Base-by-base conservation (phyloP, 129 eudicot genomes). In the Ambrosia artemisiifolia region DNA sequence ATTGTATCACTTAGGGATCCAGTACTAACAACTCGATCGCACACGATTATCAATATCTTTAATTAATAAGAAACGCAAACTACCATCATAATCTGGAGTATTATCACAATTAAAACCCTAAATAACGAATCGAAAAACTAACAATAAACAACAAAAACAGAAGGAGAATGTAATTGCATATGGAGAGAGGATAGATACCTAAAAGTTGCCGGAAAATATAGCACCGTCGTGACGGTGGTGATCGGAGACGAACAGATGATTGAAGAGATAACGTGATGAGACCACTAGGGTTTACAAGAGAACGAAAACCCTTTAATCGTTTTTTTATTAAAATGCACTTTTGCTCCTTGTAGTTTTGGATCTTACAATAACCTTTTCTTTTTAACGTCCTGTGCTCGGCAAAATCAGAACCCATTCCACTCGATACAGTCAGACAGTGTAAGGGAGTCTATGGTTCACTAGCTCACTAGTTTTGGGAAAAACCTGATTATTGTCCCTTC, bases 201-300 rank as follows among this genome's bases (percentile, higher is more conserved):
- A 36, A 35, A 18, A 2, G 51, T 70, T 16, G 20, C n/a, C 53
- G 75, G 62, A 69, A 40, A 53, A 35, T 17, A 5, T 12, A 36
- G 43, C 51, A 5, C 65, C 65, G 35, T 12, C 43, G 42, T 35
- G 74, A 35, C 75, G 75, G 19, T 8, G 38, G 36, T 70, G 64
- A 18, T 70, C 12, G 74, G 36, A 53, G 63, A 35, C 32, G 46
- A 33, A 2, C 72, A 57, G 63, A 11, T 11, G 44, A 59, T 33
- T 47, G 43, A 47, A 38, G 63, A 69, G 32, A 51, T 33, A 0
- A 24, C 49, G 56, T 12, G 46, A 1, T 20, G 42, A 36, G 43
- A 8, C 8, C 42, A n/a, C 42, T 30, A 61, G 7, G 73, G 38
- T 28, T 48, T 50, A 62, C 6, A 13, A 40, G 4, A 8, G 40